Evolutionary conservation across 176 grass and related monocot species (phyloP).

Genomic region (Hyparrhenia diplandra): DNA sequence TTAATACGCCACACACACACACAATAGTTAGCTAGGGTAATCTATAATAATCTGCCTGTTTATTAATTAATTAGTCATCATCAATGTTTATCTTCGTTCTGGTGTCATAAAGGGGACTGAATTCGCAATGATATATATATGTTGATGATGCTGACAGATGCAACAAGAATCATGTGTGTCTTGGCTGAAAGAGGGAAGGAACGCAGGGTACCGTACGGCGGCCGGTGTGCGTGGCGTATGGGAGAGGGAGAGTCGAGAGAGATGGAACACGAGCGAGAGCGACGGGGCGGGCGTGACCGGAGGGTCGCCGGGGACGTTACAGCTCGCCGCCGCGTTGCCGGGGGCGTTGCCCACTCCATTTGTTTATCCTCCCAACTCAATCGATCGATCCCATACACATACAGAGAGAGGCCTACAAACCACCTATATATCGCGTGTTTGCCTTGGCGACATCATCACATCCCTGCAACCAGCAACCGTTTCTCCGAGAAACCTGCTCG

Average conservation of each 20-base stretch:
- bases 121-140: too few species aligned
- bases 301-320: neutral
- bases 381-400: too few species aligned
- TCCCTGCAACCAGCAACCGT: constrained; percentile 17
- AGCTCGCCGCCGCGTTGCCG: constrained; percentile 15
- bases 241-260: neutral
- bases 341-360: constrained; percentile 26
- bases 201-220: neutral
- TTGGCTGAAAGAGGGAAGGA: neutral
- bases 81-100: too few species aligned
- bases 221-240: neutral
- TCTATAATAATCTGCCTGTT: too few species aligned
- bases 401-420: too few species aligned
- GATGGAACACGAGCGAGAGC: neutral
- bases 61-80: too few species aligned
- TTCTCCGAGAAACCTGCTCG: constrained; percentile 20
- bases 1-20: too few species aligned
- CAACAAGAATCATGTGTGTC: neutral
- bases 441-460: neutral
- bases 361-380: neutral
- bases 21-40: too few species aligned
- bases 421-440: constrained; percentile 5
- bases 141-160: neutral
- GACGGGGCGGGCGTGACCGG: neutral
- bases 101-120: too few species aligned